Percentiles rank a stretch among this genome's conserved stretches.
Conservation (phyloP, 2,329 filamentous ascomycete species). For the Rachicladosporium sp. region DNA sequence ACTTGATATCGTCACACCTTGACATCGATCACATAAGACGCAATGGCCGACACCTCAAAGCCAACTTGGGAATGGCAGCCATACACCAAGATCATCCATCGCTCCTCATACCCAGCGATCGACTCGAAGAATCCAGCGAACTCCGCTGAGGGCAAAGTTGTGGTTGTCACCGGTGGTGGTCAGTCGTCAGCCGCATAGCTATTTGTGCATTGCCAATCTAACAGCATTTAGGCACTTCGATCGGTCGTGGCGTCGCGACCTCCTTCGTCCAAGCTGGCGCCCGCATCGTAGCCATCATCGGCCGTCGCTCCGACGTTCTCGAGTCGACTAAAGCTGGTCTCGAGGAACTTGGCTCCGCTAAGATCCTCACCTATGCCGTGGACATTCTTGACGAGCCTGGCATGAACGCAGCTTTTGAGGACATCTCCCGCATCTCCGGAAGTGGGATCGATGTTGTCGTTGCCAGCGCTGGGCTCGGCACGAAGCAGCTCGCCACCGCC, state of each 20-base stretch:
- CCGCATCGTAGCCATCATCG: conserved; percentile 6
- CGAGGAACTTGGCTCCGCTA: conserved; percentile 2
- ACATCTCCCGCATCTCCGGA: conserved; percentile 1
- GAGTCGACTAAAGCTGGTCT: conserved; percentile 5
- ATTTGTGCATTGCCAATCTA: no score
- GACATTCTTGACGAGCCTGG: conserved; percentile 8
- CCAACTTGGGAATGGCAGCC: no score
- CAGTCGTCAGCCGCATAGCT: no score
- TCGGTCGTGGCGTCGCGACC: conserved; percentile 7
- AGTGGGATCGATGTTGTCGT: conserved; percentile 5
- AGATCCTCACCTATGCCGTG: conserved; percentile 8
- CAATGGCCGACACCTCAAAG: no score
- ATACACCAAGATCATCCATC: no score
- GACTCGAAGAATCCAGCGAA: no score
- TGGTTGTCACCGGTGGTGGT: no score
- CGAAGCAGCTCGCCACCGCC: neutral
- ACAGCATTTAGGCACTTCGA: conserved; percentile 4
- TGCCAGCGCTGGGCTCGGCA: conserved; percentile 2
- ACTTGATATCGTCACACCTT: no score
- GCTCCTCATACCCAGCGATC: no score
- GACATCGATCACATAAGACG: no score
- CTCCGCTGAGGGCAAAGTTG: no score
- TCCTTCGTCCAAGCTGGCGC: conserved; percentile 9
- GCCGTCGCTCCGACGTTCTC: conserved; percentile 4
- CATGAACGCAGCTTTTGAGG: neutral